These are phyloP conservation scores for Micractinium conductrix DNA, from an alignment of 139 green algal species.

Conservation along the genomic window DNA sequence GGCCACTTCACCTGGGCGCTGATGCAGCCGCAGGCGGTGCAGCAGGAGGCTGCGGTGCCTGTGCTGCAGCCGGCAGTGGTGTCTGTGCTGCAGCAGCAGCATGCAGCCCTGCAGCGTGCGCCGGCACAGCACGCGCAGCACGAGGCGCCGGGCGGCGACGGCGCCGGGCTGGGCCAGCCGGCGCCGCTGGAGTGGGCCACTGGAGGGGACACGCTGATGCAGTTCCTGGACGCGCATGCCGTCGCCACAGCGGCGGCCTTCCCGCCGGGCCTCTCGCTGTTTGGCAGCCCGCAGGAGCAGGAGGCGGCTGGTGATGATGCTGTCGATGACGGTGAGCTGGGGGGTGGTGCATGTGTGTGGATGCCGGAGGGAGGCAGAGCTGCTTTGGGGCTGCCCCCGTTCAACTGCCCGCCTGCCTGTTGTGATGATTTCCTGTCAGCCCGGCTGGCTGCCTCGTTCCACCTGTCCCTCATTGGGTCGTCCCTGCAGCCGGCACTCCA, in stretches of 20 bases:
- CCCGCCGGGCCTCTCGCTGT: neutral
- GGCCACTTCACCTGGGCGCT: too few relatives aligned
- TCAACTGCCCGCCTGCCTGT: too few relatives aligned
- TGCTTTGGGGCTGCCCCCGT: too few relatives aligned
- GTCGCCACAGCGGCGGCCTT: neutral
- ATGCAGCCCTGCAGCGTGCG: neutral
- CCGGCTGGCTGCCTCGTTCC: too few relatives aligned
- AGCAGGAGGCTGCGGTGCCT: neutral
- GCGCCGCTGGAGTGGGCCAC: neutral
- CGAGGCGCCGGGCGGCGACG: neutral
- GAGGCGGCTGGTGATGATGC: neutral
- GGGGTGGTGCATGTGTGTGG: too few relatives aligned
- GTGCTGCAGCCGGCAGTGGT: neutral
- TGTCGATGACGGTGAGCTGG: neutral
- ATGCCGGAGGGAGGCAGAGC: too few relatives aligned
- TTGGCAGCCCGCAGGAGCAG: slow-evolving; percentile 1
- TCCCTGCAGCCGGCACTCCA: too few relatives aligned
- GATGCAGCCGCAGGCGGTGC: neutral
- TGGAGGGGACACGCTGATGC: slow-evolving; percentile 3
- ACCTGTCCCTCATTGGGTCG: too few relatives aligned
- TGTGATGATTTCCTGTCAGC: too few relatives aligned
- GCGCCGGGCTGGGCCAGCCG: too few relatives aligned
- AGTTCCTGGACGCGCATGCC: neutral
- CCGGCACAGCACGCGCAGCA: neutral
- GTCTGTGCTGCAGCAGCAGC: neutral